Evolutionary conservation across 1,284 basidiomycete species (phyloP), one percentile per base, ranked within the genome.

Genomic region (Tetrapyrgos nigripes): DNA sequence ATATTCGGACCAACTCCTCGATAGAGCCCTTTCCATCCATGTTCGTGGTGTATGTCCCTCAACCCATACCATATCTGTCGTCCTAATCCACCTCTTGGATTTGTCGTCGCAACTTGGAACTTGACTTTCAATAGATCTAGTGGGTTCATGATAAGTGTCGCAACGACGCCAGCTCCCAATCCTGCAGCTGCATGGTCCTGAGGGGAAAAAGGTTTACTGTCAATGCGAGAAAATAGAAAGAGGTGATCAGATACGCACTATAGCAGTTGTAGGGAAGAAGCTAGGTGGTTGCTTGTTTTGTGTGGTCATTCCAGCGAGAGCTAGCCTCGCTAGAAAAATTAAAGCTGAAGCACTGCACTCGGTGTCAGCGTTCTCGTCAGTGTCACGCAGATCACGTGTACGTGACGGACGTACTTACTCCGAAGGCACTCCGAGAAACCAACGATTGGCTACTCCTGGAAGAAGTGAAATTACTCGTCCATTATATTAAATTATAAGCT

Each of bases 131-230:
- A 84, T 4, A 99, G 85, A 76, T 99, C 97, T 43, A 99, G 84
- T 4, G 97, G 97, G 73, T 99, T 96, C 94, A 99, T 97, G 75
- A 94, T 96, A 37, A 98, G 81, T 50, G 96, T 96, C 26, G 96
- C 93, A 63, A 92, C 89, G 56, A 95, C 88, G 47, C 97, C 97
- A 31, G 97, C 97, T 46, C 93, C 92, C 58, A 99, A 86, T 56
- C 97, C 97, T 46, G 95, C 94, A 55, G 90, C 86, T 21, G 97
- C 96, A 87, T 98, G 96, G 75, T 98, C 96, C 86, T 92, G 63
- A 49, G 24, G 5, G 13, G 23, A 52, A 11, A 19, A 8, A 26
- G 31, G 19, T 46, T n/a, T n/a, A n/a, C n/a, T n/a, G n/a, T n/a
- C n/a, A 24, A 44, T 35, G 14, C 26, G 53, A 58, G 40, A 44